Base-by-base conservation (phyloP, 768 basidiomycete genomes). In the Pleurotus giganteus region DNA sequence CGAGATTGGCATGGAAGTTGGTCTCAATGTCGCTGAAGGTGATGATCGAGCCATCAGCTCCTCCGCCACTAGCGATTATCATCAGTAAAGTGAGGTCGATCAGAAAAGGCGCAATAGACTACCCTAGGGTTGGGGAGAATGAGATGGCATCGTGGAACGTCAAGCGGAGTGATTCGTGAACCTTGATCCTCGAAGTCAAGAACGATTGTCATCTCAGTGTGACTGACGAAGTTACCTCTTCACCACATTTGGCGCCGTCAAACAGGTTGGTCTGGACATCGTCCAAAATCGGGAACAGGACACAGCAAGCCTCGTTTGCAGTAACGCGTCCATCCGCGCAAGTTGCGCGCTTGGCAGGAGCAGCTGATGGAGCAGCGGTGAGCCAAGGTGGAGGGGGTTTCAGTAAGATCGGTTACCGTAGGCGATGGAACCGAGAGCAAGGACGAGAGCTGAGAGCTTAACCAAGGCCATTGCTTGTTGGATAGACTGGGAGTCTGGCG, bases 1-100 rank as follows among this genome's bases (percentile, higher is more conserved):
- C 78, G 27, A 57, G 57, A 60, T 80, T 80, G 3, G 78, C 76
- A 5, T 67, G 61, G 66, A 75, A 81, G 8, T 60, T 56, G 23
- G 71, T 63, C 60, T 81, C 81, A 29, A 71, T 70, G 4, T 71
- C 67, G 23, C 63, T 59, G 65, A 82, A 81, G 4, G 67, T 65
- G 56, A 79, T 70, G 56, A 81, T 75, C 2, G 79, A 81, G 27
- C 79, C 81, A 55, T 82, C 80, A 41, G 75, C 73, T 15, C 75
- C 75, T 60, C 74, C 74, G 51, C 74, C 72, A 55, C 73, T 74
- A 46, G 17, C 53, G 1, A 42, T 28, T 9, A 47, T n/a, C 32
- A 37, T 47, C 15, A 44, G 8, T 32, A 39, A 21, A 45, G 21
- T 49, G 23, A 29, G 53, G n/a, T 13, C 11, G 8, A 36, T 31